These are phyloP conservation scores for Penicillium samsonianum DNA, from an alignment of 495 filamentous ascomycete genomes.

Conservation along the genomic window DNA sequence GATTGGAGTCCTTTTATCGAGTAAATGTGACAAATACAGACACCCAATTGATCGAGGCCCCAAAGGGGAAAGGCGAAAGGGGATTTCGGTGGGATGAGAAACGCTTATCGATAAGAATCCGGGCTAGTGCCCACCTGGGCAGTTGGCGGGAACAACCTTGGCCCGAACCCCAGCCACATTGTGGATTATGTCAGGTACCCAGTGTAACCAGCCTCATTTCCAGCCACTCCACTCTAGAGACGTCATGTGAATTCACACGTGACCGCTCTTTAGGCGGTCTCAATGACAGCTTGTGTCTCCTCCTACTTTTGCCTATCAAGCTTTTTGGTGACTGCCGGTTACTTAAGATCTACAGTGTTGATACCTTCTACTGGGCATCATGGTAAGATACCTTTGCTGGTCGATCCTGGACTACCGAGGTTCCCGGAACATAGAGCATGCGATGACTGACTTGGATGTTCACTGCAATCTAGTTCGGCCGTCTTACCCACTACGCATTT, in stretches of 20 bases:
- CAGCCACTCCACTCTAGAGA: constrained; percentile 17
- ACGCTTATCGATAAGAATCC: constrained; percentile 29
- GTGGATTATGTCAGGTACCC: constrained; percentile 19
- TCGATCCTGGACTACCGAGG: neutral
- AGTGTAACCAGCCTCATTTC: constrained; percentile 21
- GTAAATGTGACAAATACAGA: constrained; percentile 33
- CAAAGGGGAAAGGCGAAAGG: constrained; percentile 16
- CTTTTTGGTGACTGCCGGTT: constrained; percentile 2
- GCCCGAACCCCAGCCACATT: constrained; percentile 15
- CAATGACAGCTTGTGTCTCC: neutral
- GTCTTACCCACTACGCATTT: constrained; percentile 91
- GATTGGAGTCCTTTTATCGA: constrained; percentile 30
- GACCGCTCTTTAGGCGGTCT: neutral
- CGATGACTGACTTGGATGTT: constrained; percentile 14
- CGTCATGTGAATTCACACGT: constrained; percentile 33
- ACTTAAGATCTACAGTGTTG: constrained; percentile 1
- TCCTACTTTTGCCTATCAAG: neutral
- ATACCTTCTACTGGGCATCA: constrained; percentile 14
- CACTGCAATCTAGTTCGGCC: constrained; percentile 71
- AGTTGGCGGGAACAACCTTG: neutral
- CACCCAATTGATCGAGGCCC: constrained; percentile 26
- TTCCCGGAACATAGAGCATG: constrained; percentile 1
- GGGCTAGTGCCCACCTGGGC: neutral
- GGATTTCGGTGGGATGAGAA: constrained; percentile 30
- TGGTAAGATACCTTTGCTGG: constrained; percentile 22